A percentile compares a stretch with the other conserved stretches of the same genome.
These are phyloP conservation scores for Penicillium simplicissimum DNA, from an alignment of 495 filamentous ascomycete species.

Conservation along the genomic window DNA sequence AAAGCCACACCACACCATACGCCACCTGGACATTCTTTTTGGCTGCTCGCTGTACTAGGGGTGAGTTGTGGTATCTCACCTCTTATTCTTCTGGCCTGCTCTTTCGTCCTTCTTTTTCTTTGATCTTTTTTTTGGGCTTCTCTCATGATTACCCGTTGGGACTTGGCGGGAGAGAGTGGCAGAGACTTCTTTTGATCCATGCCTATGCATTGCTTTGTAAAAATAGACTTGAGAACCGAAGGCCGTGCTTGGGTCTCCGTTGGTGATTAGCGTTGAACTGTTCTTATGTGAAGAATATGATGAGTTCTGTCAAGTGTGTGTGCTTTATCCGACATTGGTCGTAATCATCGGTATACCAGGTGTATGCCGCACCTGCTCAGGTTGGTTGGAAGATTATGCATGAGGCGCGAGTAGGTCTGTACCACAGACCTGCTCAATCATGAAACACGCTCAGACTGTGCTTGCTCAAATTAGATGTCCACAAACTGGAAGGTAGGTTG, in stretches of 20 bases:
- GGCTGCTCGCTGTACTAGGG: slow-evolving; percentile 2
- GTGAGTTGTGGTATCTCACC: slow-evolving; percentile 3
- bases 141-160: slow-evolving; percentile 13
- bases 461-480: neutral
- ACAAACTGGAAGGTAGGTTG: no score
- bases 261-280: slow-evolving; percentile 45
- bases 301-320: slow-evolving; percentile 30
- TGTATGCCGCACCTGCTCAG: no score
- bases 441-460: neutral
- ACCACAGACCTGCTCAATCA: neutral
- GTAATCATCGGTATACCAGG: no score
- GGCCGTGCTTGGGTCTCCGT: slow-evolving; percentile 32
- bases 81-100: slow-evolving; percentile 14
- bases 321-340: neutral
- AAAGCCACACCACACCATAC: neutral
- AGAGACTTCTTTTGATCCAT: slow-evolving; percentile 17
- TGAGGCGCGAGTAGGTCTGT: no score
- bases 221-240: slow-evolving; percentile 45
- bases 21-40: slow-evolving; percentile 1
- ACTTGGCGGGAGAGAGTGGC: slow-evolving; percentile 16
- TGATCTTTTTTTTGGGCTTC: slow-evolving; percentile 19
- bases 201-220: slow-evolving; percentile 42
- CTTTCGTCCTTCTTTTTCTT: slow-evolving; percentile 17
- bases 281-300: slow-evolving; percentile 46
- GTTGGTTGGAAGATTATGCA: no score